Conservation (phyloP, 2,329 filamentous ascomycete genomes). For the Aspergillus costaricaensis region DNA sequence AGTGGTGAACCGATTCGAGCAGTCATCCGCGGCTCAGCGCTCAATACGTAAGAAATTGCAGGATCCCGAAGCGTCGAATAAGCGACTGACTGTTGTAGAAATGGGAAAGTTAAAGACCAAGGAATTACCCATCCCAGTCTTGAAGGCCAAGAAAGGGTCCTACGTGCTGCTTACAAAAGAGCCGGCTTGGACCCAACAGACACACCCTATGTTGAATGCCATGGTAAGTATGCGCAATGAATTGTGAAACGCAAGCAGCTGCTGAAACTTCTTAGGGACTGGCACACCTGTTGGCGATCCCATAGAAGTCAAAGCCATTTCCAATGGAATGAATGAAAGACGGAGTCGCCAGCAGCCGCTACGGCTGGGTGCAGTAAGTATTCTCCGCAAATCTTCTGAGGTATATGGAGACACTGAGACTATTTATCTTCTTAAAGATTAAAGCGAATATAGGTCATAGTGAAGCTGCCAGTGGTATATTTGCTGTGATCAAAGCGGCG, state of each 20-base stretch:
- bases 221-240: not conserved
- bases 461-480: conserved; percentile 30
- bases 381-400: not conserved
- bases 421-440: conserved; percentile 13
- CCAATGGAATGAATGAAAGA: conserved; percentile 10
- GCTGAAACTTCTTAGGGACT: not conserved
- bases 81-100: not conserved
- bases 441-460: conserved; percentile 33
- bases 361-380: not conserved
- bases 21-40: conserved; percentile 30
- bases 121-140: not conserved
- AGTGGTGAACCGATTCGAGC: conserved; percentile 35
- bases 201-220: not conserved
- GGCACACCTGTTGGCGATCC: not conserved
- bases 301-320: not conserved
- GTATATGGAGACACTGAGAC: not conserved
- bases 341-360: conserved; percentile 3
- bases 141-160: not conserved
- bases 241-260: not conserved
- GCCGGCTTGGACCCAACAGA: not conserved
- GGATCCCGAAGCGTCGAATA: not conserved
- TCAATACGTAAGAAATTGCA: not conserved
- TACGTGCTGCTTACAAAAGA: not conserved
- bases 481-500: conserved; percentile 29
- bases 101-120: not conserved